These are phyloP conservation scores for Pyrus hybrid DNA, from an alignment of 331 rosid species.

Conservation along the genomic window DNA sequence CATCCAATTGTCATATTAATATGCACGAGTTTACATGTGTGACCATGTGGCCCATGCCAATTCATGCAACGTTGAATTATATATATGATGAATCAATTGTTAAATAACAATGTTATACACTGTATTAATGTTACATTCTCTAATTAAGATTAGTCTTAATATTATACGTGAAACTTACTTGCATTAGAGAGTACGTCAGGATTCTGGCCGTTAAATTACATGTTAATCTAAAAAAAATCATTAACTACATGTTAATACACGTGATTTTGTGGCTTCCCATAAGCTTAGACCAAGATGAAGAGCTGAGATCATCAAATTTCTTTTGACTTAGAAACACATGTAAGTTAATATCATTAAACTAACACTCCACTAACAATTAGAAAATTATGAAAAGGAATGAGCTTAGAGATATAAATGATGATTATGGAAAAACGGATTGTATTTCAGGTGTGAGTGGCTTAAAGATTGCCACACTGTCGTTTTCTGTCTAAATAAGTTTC, in stretches of 20 bases:
- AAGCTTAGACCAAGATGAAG: not conserved
- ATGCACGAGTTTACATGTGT: not conserved
- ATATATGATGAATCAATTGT: too few relatives aligned
- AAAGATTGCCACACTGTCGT: too few relatives aligned
- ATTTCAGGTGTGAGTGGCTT: too few relatives aligned
- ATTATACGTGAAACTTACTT: too few relatives aligned
- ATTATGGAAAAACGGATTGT: too few relatives aligned
- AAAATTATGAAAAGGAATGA: not conserved
- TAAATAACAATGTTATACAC: too few relatives aligned
- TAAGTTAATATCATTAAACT: not conserved
- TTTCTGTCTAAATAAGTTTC: too few relatives aligned
- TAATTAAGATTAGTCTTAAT: too few relatives aligned
- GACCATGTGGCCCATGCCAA: constrained; percentile 9
- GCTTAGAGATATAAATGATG: not conserved
- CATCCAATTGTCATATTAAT: constrained; percentile 5
- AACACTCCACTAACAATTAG: too few relatives aligned
- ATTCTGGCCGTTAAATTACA: not conserved
- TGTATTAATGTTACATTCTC: too few relatives aligned
- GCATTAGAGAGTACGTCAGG: too few relatives aligned
- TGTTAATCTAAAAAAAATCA: not conserved
- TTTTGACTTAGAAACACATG: not conserved
- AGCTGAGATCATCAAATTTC: not conserved
- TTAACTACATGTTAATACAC: not conserved
- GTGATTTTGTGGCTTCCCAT: not conserved
- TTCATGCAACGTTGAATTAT: not conserved